A percentile compares a stretch with the other conserved stretches of the same genome.
phyloP scores from a whole-genome alignment of 345 rosid genomes.

The Syzygium oleosum region DNA sequence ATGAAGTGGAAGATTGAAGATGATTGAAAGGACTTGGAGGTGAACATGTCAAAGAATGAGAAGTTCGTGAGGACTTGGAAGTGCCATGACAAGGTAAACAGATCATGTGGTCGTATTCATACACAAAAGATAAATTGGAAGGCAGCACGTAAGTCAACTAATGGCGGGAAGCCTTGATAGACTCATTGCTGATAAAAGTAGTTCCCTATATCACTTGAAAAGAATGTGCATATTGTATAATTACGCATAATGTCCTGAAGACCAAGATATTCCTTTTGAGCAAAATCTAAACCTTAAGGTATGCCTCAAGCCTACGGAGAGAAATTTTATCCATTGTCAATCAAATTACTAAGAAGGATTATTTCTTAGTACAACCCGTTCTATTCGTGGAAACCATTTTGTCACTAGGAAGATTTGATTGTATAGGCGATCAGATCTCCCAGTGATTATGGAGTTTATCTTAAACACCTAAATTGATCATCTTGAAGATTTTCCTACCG shows the following conservation, averaged over 20 bases:
- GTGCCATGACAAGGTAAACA: not conserved
- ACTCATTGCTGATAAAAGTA: not conserved
- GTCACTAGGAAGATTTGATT: not conserved
- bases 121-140: not conserved
- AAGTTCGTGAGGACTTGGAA: not conserved
- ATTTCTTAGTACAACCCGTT: not conserved
- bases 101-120: not conserved
- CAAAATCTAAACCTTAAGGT: not conserved
- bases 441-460: not conserved
- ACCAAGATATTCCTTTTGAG: not conserved
- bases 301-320: not conserved
- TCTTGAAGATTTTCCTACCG: not conserved
- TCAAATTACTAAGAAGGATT: not conserved
- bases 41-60: not conserved
- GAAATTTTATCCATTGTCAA: not conserved
- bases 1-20: not conserved
- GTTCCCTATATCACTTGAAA: not conserved
- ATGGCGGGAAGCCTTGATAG: not conserved
- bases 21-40: not conserved
- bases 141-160: not conserved
- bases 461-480: not conserved
- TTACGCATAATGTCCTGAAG: not conserved
- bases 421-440: not conserved
- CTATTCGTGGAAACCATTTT: not conserved
- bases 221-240: not conserved